Base-by-base conservation (phyloP, 495 filamentous ascomycete species). In the Xylaria flabelliformis region DNA sequence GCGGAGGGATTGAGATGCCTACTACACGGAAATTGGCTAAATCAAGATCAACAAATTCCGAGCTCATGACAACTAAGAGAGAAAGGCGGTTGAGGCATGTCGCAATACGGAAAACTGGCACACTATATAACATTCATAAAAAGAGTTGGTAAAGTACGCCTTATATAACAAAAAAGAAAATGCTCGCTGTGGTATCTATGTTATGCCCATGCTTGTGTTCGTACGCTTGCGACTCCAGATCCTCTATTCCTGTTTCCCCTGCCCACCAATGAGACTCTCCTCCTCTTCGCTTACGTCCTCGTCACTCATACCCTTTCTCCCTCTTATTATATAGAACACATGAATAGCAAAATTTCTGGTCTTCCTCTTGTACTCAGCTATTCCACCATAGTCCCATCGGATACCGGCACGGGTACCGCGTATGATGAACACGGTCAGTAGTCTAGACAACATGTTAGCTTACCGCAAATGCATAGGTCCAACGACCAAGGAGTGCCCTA, bases 241-340 rank as follows among this genome's bases (percentile, higher is more conserved):
- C 4, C 34, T 62, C 34, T 62, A 62, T 39, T 41, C 58, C n/a
- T 62, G 29, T 12, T 39, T 62, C 1, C 58, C 58, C 34, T 39
- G 58, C 58, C 34, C 58, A 62, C 58, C 58, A 62, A 62, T 62
- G 2, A 62, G 58, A 62, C 58, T 41, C 34, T 62, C 32, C 34
- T 59, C 56, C 19, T 41, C 58, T 39, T 62, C 58, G 8, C 34
- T 39, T 41, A 36, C 17, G 7, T 21, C 58, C 10, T 62, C 34
- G 19, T 41, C 58, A 39, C 19, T 39, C 19, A 15, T 36, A 39
- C 34, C 34, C 17, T 41, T 62, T 36, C 58, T 62, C 19, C 9
- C 15, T 39, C 58, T 62, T n/a, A 62, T 41, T 24, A 39, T 62
- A 24, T 7, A 1, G 32, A 62, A n/a, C 15, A 62, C 2, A 12